phyloP scores from a whole-genome alignment of 106 monocot species.

The Dactylorhiza incarnata region DNA sequence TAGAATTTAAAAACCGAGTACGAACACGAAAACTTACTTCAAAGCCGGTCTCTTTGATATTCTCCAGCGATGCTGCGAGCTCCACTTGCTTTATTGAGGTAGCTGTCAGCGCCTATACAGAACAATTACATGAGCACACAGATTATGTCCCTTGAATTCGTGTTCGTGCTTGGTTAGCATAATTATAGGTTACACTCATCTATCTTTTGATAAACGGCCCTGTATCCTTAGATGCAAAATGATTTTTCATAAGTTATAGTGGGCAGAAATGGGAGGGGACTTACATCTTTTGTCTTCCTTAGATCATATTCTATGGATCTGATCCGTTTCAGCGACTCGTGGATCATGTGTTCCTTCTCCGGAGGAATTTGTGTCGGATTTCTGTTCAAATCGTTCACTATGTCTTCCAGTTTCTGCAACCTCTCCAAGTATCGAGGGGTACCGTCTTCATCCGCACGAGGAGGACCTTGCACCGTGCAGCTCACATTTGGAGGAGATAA shows the following conservation, averaged over 20 bases:
- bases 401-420: constrained; percentile 58
- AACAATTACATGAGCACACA: not conserved
- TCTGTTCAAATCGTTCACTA: constrained; percentile 30
- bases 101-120: constrained; percentile 28
- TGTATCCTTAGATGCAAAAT: no score
- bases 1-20: not conserved
- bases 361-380: constrained; percentile 41
- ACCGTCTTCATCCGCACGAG: constrained; percentile 17
- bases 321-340: constrained; percentile 56
- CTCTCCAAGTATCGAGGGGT: constrained; percentile 48
- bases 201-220: no score
- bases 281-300: constrained; percentile 60
- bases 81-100: constrained; percentile 38
- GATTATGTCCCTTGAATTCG: not conserved
- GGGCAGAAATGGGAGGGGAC: not conserved
- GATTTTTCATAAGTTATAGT: not conserved
- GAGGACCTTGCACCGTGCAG: not conserved
- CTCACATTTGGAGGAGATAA: constrained; percentile 4
- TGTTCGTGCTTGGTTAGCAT: no score
- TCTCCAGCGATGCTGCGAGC: constrained; percentile 34
- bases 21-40: constrained; percentile 22
- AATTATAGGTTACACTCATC: no score
- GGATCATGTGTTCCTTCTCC: constrained; percentile 58
- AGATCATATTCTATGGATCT: constrained; percentile 60
- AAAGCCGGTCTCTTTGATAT: constrained; percentile 14